Base-by-base conservation (phyloP, 73 alveolate species). In the Uronychia setigera region DNA sequence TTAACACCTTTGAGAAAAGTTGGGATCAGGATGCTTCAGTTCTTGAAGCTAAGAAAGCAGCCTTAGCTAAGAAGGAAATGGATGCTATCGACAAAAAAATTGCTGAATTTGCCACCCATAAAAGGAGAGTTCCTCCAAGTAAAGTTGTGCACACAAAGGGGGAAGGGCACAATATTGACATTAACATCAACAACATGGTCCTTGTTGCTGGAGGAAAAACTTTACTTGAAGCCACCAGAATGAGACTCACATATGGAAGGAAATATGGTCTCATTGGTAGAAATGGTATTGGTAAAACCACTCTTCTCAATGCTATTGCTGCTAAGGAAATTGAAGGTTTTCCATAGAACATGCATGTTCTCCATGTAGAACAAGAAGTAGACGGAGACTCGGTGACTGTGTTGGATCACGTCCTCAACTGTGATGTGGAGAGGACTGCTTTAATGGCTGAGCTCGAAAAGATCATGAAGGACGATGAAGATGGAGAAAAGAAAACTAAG, bases 261-360 rank as follows among this genome's bases (percentile, higher is more conserved):
- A 98, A 98, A 89, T 98, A 98, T 90, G 99, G 99, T 83, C 93
- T 98, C 60, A 97, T 98, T 1, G 99, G 99, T 58, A 96, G 99
- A 94, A 98, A 98, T 87, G 99, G 99, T 88, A 96, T 98, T 60
- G 99, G 99, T 32, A 97, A 97, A 93, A 97, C 99, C n/a, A 97
- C 99, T 33, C 94, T 98, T 79, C 93, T 98, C 84, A 98, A 98
- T 89, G 98, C 98, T 33, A 92, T 98, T 13, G 97, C 98, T n/a
- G 89, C 99, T 85, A 93, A 88, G 91, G 99, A 98, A 89, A 92
- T 96, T 81, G 99, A 96, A 46, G 96, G 97, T 67, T 91, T 97
- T 86, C 99, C 98, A 35, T 93, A 86, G 80, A 92, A 93, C 83
- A 81, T 98, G 30, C 98, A 98, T 88, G 94, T 98, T 59, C 95